Percentiles rank a stretch among this genome's conserved stretches.
phyloP scores from a whole-genome alignment of 1,284 basidiomycete species.

The Boletus semigastroideus region DNA sequence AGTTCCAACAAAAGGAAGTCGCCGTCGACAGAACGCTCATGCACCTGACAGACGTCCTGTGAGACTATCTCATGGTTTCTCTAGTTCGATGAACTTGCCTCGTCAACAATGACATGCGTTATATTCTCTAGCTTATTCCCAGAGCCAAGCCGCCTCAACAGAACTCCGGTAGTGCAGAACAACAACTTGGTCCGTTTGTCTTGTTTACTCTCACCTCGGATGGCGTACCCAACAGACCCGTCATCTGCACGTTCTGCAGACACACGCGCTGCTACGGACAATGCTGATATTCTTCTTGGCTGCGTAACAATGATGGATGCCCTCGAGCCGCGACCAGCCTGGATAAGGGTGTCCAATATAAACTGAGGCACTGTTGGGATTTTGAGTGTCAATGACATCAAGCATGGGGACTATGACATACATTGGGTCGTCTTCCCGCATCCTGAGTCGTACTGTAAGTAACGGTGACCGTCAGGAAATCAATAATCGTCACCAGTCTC shows the following conservation, averaged over 20 bases:
- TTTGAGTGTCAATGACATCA: background rate
- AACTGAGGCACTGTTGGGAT: slow-evolving; percentile 76
- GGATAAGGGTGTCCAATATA: slow-evolving; percentile 82
- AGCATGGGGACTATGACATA: slow-evolving; percentile 28
- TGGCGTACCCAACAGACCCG: slow-evolving; percentile 85
- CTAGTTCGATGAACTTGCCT: slow-evolving; percentile 46
- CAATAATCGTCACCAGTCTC: slow-evolving; percentile 59
- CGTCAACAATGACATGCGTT: slow-evolving; percentile 89
- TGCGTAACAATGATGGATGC: slow-evolving; percentile 89
- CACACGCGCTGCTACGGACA: slow-evolving; percentile 88
- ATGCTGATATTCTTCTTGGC: slow-evolving; percentile 86
- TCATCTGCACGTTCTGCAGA: slow-evolving; percentile 84
- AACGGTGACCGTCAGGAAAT: background rate
- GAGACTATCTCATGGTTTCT: slow-evolving; percentile 1
- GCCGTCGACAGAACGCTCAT: slow-evolving; percentile 88
- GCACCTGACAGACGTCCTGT: slow-evolving; percentile 52
- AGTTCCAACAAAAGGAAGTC: slow-evolving; percentile 90
- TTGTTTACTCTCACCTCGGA: slow-evolving; percentile 85
- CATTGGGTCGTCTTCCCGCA: slow-evolving; percentile 90
- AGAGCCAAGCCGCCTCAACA: slow-evolving; percentile 76
- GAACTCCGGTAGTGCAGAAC: slow-evolving; percentile 93
- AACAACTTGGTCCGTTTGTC: slow-evolving; percentile 70
- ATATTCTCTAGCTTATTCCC: slow-evolving; percentile 73
- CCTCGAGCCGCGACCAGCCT: slow-evolving; percentile 57
- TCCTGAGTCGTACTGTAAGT: slow-evolving; percentile 43